Base-by-base conservation (phyloP, 139 green algal genomes). In the Volvox africanus region DNA sequence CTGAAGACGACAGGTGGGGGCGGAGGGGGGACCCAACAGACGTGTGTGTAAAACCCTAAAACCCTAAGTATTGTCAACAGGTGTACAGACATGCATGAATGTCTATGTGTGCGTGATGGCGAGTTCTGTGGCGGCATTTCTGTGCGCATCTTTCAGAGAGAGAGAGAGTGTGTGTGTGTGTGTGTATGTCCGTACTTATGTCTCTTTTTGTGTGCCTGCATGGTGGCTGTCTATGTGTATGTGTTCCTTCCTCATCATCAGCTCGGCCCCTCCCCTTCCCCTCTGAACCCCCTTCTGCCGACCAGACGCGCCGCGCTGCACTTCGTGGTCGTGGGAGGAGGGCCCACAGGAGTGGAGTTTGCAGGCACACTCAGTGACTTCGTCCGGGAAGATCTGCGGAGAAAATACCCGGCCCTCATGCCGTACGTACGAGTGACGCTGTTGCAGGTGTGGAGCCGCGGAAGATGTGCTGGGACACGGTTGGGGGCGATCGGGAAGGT, bases 281-380 rank as follows among this genome's bases (percentile, higher is more conserved):
- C n/a, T n/a, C n/a, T n/a, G n/a, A n/a, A 24, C 65, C 65, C 65
- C 65, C 65, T 16, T 36, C 36, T 50, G 0, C 44, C 50, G 44
- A 71, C 28, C 3, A 65, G 78, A 44, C 37, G 33, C 37, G 44
- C 69, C 16, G 69, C 69, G 37, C 94, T 98, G 90, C 91, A 94
- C 84, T 98, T 98, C 89, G 94, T 98, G 71, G 96, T 99, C 50
- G 97, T 99, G 35, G 97, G 97, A 30, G 97, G 97, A 5, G 97
- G 97, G 0, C 97, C 97, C 67, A 98, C 90, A 19, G 96, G 96
- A 9, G 96, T 97, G 50, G 96, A 98, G 92, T 96, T 97, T 92
- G 93, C 95, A 11, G 97, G 96, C 65, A 98, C 97, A 28, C 93
- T 99, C 21, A 87, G 81, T 36, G 96, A 99, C 92, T 97, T 98